Evolutionary conservation across 768 basidiomycete genomes (phyloP).

Genomic region (Serendipita sp.): DNA sequence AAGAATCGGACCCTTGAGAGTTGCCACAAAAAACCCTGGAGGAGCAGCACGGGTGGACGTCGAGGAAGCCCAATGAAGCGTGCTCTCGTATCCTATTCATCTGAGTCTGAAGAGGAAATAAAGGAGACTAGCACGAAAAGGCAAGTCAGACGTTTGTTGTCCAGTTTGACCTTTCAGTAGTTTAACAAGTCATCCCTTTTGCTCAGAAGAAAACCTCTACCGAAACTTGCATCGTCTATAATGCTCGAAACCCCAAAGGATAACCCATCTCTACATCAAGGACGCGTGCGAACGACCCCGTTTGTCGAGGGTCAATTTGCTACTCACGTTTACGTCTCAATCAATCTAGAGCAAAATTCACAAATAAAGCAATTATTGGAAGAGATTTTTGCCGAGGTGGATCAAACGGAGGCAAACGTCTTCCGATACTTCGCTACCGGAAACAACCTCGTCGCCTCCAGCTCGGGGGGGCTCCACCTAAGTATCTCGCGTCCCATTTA

Average conservation of each 20-base stretch:
- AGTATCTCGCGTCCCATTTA: constrained; percentile 75
- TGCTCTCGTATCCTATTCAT: background rate
- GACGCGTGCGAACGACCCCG: constrained; percentile 55
- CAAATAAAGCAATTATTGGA: constrained; percentile 27
- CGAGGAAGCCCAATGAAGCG: background rate
- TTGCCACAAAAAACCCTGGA: no score
- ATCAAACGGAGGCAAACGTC: background rate
- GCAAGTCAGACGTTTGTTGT: background rate
- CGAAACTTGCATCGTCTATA: constrained; percentile 38
- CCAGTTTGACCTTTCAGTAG: background rate
- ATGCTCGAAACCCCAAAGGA: constrained; percentile 39
- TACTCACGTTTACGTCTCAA: constrained; percentile 58
- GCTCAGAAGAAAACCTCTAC: constrained; percentile 38
- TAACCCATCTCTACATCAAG: constrained; percentile 70
- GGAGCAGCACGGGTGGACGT: no score
- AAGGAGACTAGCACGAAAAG: background rate
- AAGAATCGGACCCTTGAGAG: no score
- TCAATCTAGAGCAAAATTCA: constrained; percentile 31
- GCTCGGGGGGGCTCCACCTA: constrained; percentile 47
- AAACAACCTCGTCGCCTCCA: constrained; percentile 2
- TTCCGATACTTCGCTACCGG: constrained; percentile 7
- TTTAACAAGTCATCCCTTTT: background rate
- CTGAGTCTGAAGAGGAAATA: background rate
- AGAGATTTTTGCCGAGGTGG: constrained; percentile 24
- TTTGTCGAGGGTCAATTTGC: constrained; percentile 81